These are phyloP conservation scores for Hericium alpestre DNA, from an alignment of 768 basidiomycete genomes.

Conservation along the genomic window DNA sequence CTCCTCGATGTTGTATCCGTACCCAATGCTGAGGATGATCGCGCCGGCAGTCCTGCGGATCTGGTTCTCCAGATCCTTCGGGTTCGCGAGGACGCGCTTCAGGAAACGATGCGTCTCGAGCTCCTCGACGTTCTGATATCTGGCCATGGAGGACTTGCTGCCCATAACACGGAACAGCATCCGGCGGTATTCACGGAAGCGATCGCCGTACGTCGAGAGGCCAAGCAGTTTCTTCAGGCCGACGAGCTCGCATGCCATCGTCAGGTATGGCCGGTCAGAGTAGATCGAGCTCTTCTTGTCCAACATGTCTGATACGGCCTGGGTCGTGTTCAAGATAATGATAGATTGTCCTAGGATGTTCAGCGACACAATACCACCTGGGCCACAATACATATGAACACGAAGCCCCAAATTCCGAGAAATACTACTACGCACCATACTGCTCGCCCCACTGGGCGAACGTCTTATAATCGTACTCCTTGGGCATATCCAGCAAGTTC, in stretches of 20 bases:
- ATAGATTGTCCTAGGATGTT: conserved; percentile 28
- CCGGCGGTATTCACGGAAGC: conserved; percentile 34
- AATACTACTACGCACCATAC: background rate
- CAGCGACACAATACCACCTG: conserved; percentile 8
- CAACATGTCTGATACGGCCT: conserved; percentile 30
- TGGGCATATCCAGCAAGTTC: background rate
- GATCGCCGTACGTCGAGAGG: conserved; percentile 31
- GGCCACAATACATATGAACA: too few relatives aligned
- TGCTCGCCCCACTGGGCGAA: background rate
- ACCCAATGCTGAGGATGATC: conserved; percentile 19
- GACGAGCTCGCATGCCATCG: conserved; percentile 41
- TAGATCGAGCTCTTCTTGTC: conserved; percentile 38
- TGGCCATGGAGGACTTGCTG: background rate
- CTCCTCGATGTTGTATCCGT: conserved; percentile 18
- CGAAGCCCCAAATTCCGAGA: too few relatives aligned
- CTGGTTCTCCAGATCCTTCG: conserved; percentile 1
- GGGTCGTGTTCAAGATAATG: conserved; percentile 37
- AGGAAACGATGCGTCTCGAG: conserved; percentile 8
- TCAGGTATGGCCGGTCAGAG: conserved; percentile 33
- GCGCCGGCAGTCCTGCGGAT: conserved; percentile 16
- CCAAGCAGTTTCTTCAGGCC: conserved; percentile 33
- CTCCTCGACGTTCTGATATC: conserved; percentile 2
- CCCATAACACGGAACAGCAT: conserved; percentile 34
- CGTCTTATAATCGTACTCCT: background rate
- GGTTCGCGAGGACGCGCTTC: conserved; percentile 2